Conservation (phyloP, 768 basidiomycete genomes). For the Hericium rajendrae region DNA sequence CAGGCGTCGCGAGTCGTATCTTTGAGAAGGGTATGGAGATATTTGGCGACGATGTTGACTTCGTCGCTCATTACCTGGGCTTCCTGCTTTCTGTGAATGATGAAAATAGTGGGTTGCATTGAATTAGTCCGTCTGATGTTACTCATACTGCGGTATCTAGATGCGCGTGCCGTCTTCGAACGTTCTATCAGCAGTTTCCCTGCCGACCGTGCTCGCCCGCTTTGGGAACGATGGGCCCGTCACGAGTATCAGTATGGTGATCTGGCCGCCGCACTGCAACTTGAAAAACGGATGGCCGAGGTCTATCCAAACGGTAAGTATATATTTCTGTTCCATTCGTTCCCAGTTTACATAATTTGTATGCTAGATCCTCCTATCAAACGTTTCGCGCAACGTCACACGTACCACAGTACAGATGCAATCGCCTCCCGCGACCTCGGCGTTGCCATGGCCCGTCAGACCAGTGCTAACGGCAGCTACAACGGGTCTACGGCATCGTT, state of each 20-base stretch:
- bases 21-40: slow-evolving; percentile 88
- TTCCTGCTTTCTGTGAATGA: slow-evolving; percentile 95
- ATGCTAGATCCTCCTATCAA: slow-evolving; percentile 77
- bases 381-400: slow-evolving; percentile 80
- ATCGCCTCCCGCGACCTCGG: slow-evolving; percentile 88
- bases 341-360: background rate
- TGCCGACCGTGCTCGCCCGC: slow-evolving; percentile 66
- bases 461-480: slow-evolving; percentile 12
- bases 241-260: slow-evolving; percentile 97
- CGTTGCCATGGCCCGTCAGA: slow-evolving; percentile 41
- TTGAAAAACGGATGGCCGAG: slow-evolving; percentile 84
- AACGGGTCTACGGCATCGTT: slow-evolving; percentile 9
- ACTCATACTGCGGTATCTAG: slow-evolving; percentile 31
- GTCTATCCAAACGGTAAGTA: slow-evolving; percentile 72
- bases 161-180: slow-evolving; percentile 94
- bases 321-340: background rate
- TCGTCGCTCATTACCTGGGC: slow-evolving; percentile 79
- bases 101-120: slow-evolving; percentile 62
- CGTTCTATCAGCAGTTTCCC: slow-evolving; percentile 72
- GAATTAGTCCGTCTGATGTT: background rate
- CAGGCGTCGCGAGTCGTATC: slow-evolving; percentile 75
- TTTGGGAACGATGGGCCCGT: slow-evolving; percentile 95
- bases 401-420: slow-evolving; percentile 75
- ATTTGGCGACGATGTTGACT: slow-evolving; percentile 77
- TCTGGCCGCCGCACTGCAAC: slow-evolving; percentile 75